A percentile compares a stretch with the other conserved stretches of the same genome.
These are phyloP conservation scores for Kazachstania martiniae DNA, from an alignment of 805 yeast species.

Conservation along the genomic window DNA sequence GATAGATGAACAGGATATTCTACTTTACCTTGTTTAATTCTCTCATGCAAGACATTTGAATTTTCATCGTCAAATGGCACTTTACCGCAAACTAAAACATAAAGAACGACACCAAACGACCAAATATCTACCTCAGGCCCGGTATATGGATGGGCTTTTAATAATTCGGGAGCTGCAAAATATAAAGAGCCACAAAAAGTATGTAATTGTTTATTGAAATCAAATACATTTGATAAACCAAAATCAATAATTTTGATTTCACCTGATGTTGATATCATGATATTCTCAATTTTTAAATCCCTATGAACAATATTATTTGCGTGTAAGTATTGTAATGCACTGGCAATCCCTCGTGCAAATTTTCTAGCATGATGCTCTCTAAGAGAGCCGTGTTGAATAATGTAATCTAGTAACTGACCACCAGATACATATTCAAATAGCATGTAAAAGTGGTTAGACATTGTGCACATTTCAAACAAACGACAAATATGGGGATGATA, in stretches of 20 bases:
- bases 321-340: constrained; percentile 90
- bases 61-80: constrained; percentile 97
- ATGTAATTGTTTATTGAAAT: constrained; percentile 59
- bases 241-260: constrained; percentile 94
- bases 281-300: constrained; percentile 92
- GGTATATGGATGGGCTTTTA: constrained; percentile 81
- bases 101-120: constrained; percentile 95
- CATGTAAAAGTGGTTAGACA: constrained; percentile 96
- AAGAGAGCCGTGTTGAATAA: constrained; percentile 89
- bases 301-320: constrained; percentile 92
- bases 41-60: constrained; percentile 84
- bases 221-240: constrained; percentile 83
- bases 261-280: constrained; percentile 86
- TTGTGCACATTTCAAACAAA: constrained; percentile 84
- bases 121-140: constrained; percentile 98
- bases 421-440: constrained; percentile 94
- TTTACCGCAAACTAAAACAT: constrained; percentile 92
- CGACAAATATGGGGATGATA: constrained; percentile 90
- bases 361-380: constrained; percentile 90
- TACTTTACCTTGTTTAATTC: constrained; percentile 83
- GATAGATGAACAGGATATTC: constrained; percentile 82
- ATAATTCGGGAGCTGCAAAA: constrained; percentile 96
- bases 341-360: constrained; percentile 89
- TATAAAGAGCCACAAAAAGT: constrained; percentile 96
- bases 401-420: constrained; percentile 94